Evolutionary conservation across 768 basidiomycete species (phyloP).

Genomic region (Calvatia gigantea): DNA sequence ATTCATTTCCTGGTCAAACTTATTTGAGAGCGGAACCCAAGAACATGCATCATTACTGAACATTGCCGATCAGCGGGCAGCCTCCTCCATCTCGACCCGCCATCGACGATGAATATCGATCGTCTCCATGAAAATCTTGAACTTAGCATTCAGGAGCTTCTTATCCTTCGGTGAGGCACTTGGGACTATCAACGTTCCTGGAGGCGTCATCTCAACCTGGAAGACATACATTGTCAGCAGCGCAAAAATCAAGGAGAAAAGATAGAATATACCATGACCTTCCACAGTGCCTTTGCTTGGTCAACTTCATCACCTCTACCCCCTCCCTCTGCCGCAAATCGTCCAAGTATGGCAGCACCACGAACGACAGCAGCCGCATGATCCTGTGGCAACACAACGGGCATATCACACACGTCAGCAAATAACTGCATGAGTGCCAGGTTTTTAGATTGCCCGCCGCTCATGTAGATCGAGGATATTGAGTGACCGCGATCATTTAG

Average conservation of each 20-base stretch:
- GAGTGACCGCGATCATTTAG: slow-evolving; percentile 84
- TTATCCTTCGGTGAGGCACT: slow-evolving; percentile 59
- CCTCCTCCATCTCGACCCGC: slow-evolving; percentile 75
- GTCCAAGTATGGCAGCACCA: slow-evolving; percentile 91
- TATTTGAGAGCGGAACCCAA: background rate
- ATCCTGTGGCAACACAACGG: slow-evolving; percentile 78
- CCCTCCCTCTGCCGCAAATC: slow-evolving; percentile 67
- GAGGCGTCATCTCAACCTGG: slow-evolving; percentile 90
- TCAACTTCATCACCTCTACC: slow-evolving; percentile 26
- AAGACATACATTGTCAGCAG: background rate
- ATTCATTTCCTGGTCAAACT: background rate
- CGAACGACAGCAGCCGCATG: slow-evolving; percentile 82
- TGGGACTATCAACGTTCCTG: slow-evolving; percentile 70
- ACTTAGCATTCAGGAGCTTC: slow-evolving; percentile 85
- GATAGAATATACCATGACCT: slow-evolving; percentile 70
- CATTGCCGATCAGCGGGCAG: slow-evolving; percentile 19
- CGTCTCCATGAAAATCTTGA: slow-evolving; percentile 85
- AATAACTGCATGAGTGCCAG: slow-evolving; percentile 83
- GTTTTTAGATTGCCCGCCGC: slow-evolving; percentile 92
- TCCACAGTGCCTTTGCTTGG: slow-evolving; percentile 73
- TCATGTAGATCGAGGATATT: slow-evolving; percentile 85
- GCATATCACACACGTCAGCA: slow-evolving; percentile 79
- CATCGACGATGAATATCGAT: slow-evolving; percentile 89
- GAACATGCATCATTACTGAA: background rate
- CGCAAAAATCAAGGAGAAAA: background rate